Evolutionary conservation across 1,284 basidiomycete genomes (phyloP).

Genomic region (Pyrrhoderma noxium): DNA sequence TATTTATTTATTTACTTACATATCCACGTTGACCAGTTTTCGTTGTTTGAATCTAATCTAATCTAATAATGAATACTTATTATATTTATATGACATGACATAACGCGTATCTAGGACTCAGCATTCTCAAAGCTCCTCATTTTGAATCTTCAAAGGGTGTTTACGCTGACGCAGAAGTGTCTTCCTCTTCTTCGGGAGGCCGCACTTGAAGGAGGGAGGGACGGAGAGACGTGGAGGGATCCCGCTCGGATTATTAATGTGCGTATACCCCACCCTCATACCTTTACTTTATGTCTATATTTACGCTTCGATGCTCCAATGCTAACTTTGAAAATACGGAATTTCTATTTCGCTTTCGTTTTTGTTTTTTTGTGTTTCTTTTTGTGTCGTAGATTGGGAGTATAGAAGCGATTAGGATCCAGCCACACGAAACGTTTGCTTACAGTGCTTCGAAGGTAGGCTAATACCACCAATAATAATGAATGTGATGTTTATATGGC

Average conservation of each 20-base stretch:
- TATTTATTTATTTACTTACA: no score
- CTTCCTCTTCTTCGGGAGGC: conserved; percentile 53
- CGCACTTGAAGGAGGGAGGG: conserved; percentile 37
- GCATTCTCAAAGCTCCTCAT: conserved; percentile 56
- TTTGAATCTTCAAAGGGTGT: conserved; percentile 63
- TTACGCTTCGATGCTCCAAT: no score
- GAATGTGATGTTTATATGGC: not conserved
- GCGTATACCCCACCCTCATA: conserved; percentile 22
- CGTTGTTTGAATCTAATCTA: no score
- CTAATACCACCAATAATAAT: conserved; percentile 17
- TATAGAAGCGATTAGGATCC: conserved; percentile 49
- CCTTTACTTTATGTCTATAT: no score
- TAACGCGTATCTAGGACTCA: conserved; percentile 31
- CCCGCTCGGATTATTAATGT: conserved; percentile 62
- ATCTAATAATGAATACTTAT: no score
- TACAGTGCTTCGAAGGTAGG: conserved; percentile 60
- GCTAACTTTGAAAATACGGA: no score
- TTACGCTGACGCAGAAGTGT: conserved; percentile 62
- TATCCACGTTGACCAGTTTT: no score
- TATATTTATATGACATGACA: no score
- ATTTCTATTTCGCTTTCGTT: no score
- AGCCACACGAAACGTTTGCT: conserved; percentile 58
- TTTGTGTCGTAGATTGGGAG: conserved; percentile 52
- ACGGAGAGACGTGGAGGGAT: conserved; percentile 34
- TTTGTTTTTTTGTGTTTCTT: not conserved